Evolutionary conservation across 1,284 basidiomycete genomes (phyloP).

Genomic region (Lignosus rhinocerotis): DNA sequence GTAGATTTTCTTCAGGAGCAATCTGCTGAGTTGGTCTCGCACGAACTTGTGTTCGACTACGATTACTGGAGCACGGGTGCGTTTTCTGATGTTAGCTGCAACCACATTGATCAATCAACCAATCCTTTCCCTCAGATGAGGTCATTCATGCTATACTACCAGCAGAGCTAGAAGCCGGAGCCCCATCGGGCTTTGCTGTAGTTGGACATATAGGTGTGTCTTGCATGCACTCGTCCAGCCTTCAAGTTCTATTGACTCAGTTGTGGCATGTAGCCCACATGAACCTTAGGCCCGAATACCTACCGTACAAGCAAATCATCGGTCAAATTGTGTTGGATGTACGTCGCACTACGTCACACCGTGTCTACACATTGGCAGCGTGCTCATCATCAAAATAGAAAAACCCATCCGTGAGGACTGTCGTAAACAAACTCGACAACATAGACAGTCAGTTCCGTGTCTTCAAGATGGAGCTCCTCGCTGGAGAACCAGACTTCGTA

Average conservation of each 20-base stretch:
- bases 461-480: conserved; percentile 97
- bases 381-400: conserved; percentile 55
- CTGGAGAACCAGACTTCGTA: conserved; percentile 84
- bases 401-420: conserved; percentile 79
- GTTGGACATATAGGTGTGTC: conserved; percentile 87
- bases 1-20: conserved; percentile 55
- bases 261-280: conserved; percentile 61
- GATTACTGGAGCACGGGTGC: conserved; percentile 84
- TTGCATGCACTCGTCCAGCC: neutral
- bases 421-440: conserved; percentile 93
- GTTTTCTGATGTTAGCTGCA: neutral
- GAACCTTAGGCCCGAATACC: conserved; percentile 88
- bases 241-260: neutral
- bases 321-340: conserved; percentile 92
- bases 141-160: conserved; percentile 82
- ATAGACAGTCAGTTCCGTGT: conserved; percentile 91
- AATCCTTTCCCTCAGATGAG: conserved; percentile 59
- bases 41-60: conserved; percentile 72
- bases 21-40: conserved; percentile 53
- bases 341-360: conserved; percentile 47
- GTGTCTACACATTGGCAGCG: neutral
- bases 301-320: conserved; percentile 90
- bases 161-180: conserved; percentile 69
- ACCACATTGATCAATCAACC: neutral
- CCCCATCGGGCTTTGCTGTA: conserved; percentile 86